These are phyloP conservation scores for Termitomyces sp. DNA, from an alignment of 768 basidiomycete species.

Conservation along the genomic window DNA sequence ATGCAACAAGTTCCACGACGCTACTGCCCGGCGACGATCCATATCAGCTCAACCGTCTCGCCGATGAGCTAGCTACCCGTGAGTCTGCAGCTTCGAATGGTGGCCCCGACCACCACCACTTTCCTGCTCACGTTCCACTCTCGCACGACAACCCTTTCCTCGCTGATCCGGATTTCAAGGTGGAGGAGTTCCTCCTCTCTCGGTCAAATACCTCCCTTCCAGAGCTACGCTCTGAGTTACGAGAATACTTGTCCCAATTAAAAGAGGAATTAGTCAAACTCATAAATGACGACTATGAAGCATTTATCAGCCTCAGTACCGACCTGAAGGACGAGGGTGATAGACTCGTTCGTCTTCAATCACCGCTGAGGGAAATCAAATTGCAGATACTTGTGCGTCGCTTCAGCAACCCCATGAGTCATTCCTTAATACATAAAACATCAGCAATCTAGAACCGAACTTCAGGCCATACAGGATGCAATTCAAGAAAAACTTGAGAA, in stretches of 20 bases:
- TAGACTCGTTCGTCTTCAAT: slow-evolving; percentile 61
- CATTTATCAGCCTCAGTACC: slow-evolving; percentile 94
- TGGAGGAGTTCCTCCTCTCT: slow-evolving; percentile 85
- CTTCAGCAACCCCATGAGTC: background rate
- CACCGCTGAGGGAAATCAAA: slow-evolving; percentile 61
- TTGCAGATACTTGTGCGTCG: slow-evolving; percentile 61
- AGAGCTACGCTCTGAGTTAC: slow-evolving; percentile 82
- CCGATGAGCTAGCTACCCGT: slow-evolving; percentile 61
- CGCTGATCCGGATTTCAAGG: slow-evolving; percentile 62
- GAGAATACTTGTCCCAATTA: slow-evolving; percentile 76
- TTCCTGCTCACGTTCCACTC: slow-evolving; percentile 66
- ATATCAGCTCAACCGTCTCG: slow-evolving; percentile 65
- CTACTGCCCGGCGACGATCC: slow-evolving; percentile 37
- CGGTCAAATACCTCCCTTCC: slow-evolving; percentile 80
- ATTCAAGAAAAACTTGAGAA: slow-evolving; percentile 77
- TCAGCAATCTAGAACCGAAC: slow-evolving; percentile 57
- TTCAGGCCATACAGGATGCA: slow-evolving; percentile 63
- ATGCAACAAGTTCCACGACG: slow-evolving; percentile 1
- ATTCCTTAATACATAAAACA: background rate
- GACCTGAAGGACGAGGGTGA: slow-evolving; percentile 83
- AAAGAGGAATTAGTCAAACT: slow-evolving; percentile 93
- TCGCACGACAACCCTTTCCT: slow-evolving; percentile 78
- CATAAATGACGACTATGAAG: slow-evolving; percentile 98
- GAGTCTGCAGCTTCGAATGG: slow-evolving; percentile 28
- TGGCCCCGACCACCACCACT: slow-evolving; percentile 31